Base-by-base conservation (phyloP, 169 alveolate species). In the Plasmodium blacklocki region DNA sequence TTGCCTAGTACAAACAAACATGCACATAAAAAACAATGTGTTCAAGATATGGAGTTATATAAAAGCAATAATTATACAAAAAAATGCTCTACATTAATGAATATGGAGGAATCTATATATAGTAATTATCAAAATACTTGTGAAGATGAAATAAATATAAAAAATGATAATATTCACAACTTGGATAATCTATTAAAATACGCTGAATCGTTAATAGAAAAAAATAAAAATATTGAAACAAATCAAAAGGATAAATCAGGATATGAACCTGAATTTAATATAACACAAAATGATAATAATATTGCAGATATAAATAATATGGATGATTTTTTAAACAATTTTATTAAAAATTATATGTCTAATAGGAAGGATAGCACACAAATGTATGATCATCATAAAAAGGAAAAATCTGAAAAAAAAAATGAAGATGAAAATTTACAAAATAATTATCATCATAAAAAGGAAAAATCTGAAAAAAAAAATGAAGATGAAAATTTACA, bases 241-340 rank as follows among this genome's bases (percentile, higher is more conserved):
- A n/a, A n/a, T 58, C 9, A 78, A 4, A 62, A 63, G n/a, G 11
- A 39, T 5, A 6, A 39, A 39, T 0, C 9, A 39, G 11, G 6
- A 39, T 39, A 39, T 39, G 47, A 39, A 5, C 47, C 7, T 5
- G 2, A 0, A 39, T 9, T 39, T 39, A 52, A 60, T 58, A 19
- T 26, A 66, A 50, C n/a, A 0, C 15, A 23, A 3, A n/a, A 26
- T n/a, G 11, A 32, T 18, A 21, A 11, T 49, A 43, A 64, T 15
- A 15, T 78, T 59, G 3, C 59, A 29, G 89, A 78, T 18, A 18
- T 56, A 3, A 58, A 43, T n/a, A 39, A 60, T 23, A 66, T 78
- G 18, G 90, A 80, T n/a, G 83, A 80, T 54, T 56, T 80, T 68
- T 56, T 80, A 63, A 80, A 85, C 52, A 80, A 80, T 29, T 80